phyloP scores from a whole-genome alignment of 108 stramenopile species.

The Fragilariopsis cylindrus region DNA sequence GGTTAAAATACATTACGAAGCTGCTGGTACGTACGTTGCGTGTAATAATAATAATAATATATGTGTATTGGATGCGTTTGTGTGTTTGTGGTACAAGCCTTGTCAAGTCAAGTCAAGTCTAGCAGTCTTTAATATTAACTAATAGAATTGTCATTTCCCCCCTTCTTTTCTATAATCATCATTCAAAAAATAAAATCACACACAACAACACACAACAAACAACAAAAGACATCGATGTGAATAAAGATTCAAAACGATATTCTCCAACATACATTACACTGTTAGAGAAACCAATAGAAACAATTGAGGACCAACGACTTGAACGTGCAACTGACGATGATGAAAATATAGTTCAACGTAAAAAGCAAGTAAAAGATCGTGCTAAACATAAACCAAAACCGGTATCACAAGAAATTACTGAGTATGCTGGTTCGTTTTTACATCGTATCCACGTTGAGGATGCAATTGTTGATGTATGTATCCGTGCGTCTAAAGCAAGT shows the following conservation, averaged over 20 bases:
- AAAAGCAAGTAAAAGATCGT: neutral
- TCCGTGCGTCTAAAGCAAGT: conserved; percentile 16
- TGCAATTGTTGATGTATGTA: conserved; percentile 31
- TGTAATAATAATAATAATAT: neutral
- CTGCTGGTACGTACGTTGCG: conserved; percentile 48
- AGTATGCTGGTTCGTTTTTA: conserved; percentile 30
- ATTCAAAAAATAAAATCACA: neutral
- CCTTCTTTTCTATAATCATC: conserved; percentile 12
- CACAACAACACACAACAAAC: neutral
- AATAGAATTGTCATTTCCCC: neutral
- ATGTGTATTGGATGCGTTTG: neutral
- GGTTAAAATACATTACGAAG: conserved; percentile 56
- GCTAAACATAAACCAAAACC: conserved; percentile 24
- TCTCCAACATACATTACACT: conserved; percentile 26
- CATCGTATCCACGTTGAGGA: conserved; percentile 27
- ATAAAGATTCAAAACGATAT: neutral
- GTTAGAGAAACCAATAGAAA: conserved; percentile 31
- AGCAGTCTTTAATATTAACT: too few relatives aligned
- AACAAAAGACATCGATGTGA: neutral
- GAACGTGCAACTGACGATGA: conserved; percentile 16
- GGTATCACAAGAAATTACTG: conserved; percentile 34
- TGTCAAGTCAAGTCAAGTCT: too few relatives aligned
- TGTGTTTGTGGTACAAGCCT: neutral
- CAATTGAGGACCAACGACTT: conserved; percentile 28
- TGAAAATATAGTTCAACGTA: conserved; percentile 22